Evolutionary conservation across 768 basidiomycete species (phyloP), one percentile per base, ranked within the genome.

Genomic region (Sistotremastrum suecicum): DNA sequence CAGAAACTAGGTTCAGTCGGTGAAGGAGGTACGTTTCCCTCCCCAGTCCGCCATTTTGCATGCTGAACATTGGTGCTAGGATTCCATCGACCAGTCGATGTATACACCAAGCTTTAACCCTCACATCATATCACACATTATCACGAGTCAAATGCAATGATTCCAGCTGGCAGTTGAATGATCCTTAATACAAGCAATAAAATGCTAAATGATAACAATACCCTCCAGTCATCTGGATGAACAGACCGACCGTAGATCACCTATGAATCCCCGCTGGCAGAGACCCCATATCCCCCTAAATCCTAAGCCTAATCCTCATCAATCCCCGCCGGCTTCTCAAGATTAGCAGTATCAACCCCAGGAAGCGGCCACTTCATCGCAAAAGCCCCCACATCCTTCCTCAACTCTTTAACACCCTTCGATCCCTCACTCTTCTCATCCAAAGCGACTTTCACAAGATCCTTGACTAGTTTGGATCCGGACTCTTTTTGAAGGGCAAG

Each of bases 401-500:
- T 70, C 48, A 99, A 75, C 53, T 80, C 70, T 57, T 66, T 69
- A 34, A 95, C 86, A 64, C 77, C 66, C 56, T 73, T 65, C 47
- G 71, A 71, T 20, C 90, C 88, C 48, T 75, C 68, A 61, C 78
- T 78, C 51, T 79, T 83, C 56, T 83, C 80, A 53, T 71, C 68
- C 0, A 78, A 78, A 5, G 88, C 88, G 36, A 82, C 81, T 40
- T 80, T 75, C 50, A 92, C 76, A 57, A 98, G 98, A 71, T 97
- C 94, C 71, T 94, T 94, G 51, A 99, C 75, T 54, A 95, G 67
- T 72, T 95, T 98, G 47, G 76, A 75, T 33, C 91, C 91, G 29
- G 95, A 86, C 67, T 95, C 92, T 63, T 90, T 88, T 67, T 98
- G 95, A 39, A 95, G 74, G 37, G 76, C 59, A 39, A 92, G 73